These are phyloP conservation scores for Agaricus blazei DNA, from an alignment of 768 basidiomycete genomes.

Conservation along the genomic window DNA sequence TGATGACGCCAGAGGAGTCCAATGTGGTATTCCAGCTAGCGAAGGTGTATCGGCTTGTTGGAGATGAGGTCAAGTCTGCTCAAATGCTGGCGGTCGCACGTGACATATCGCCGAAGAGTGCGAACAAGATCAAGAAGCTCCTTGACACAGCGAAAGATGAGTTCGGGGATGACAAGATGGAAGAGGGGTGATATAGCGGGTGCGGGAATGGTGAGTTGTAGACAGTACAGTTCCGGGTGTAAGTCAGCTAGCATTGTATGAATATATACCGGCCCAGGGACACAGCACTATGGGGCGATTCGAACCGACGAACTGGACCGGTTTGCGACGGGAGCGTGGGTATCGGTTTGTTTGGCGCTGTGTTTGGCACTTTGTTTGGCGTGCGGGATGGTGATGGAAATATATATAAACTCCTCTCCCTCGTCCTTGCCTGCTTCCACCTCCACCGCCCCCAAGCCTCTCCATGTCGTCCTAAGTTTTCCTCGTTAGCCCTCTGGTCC, in stretches of 20 bases:
- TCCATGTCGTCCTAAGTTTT: constrained; percentile 9
- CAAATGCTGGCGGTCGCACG: constrained; percentile 85
- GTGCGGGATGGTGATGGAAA: constrained; percentile 4
- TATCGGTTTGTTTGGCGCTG: constrained; percentile 9
- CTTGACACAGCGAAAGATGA: constrained; percentile 67
- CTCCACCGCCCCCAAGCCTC: constrained; percentile 14
- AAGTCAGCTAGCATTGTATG: constrained; percentile 7
- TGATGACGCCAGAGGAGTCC: constrained; percentile 88
- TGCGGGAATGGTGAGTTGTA: constrained; percentile 19
- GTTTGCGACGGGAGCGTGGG: constrained; percentile 8
- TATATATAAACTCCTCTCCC: constrained; percentile 20
- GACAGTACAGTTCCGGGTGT: constrained; percentile 14
- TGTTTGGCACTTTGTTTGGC: constrained; percentile 17
- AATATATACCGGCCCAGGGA: not conserved
- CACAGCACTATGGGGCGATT: not conserved
- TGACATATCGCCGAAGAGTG: constrained; percentile 90
- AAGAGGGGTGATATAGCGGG: constrained; percentile 52
- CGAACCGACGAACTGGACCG: constrained; percentile 5
- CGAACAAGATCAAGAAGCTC: constrained; percentile 76
- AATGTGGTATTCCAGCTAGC: constrained; percentile 97
- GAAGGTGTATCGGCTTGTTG: constrained; percentile 80
- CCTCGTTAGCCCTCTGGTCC: constrained; percentile 19
- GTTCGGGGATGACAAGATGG: constrained; percentile 60
- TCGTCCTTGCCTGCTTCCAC: constrained; percentile 16
- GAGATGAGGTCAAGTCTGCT: constrained; percentile 74